Conservation (phyloP, 73 alveolate species). For the Paramecium tetraurelia region DNA sequence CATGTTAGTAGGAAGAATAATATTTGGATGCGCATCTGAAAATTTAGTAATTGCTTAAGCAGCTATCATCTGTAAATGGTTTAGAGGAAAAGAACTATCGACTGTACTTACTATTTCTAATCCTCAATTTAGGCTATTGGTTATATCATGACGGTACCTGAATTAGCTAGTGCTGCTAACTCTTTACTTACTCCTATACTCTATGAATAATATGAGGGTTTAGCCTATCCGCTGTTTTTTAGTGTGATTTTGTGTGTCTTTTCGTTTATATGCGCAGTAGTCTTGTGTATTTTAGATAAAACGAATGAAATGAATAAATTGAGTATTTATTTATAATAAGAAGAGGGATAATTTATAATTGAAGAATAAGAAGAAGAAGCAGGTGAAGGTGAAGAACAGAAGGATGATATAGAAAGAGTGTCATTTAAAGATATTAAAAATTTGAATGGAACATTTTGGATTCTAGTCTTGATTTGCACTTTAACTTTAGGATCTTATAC, state of each 20-base stretch:
- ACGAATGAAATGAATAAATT: not conserved
- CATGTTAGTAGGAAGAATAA: not conserved
- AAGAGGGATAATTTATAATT: not conserved
- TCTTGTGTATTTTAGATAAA: not conserved
- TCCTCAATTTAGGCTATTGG: not conserved
- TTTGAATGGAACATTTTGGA: slow-evolving; percentile 48
- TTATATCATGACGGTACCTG: slow-evolving; percentile 40
- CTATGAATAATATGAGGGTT: not conserved
- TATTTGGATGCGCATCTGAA: slow-evolving; percentile 32
- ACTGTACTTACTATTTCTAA: not conserved
- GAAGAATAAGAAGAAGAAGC: not conserved
- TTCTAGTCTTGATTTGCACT: not conserved
- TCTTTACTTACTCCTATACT: slow-evolving; percentile 4
- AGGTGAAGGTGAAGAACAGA: not conserved
- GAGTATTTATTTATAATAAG: not conserved
- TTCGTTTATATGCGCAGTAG: slow-evolving; percentile 22
- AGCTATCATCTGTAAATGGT: slow-evolving; percentile 14
- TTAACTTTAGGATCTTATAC: slow-evolving; percentile 7
- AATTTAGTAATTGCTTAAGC: slow-evolving; percentile 45
- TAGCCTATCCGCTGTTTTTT: slow-evolving; percentile 5
- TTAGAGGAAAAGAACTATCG: slow-evolving; percentile 40
- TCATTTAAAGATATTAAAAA: slow-evolving; percentile 40
- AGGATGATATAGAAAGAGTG: not conserved
- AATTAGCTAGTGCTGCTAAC: slow-evolving; percentile 38
- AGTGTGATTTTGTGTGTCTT: not conserved